Conservation (phyloP, 73 alveolate genomes). For the Halteria grandinella region DNA sequence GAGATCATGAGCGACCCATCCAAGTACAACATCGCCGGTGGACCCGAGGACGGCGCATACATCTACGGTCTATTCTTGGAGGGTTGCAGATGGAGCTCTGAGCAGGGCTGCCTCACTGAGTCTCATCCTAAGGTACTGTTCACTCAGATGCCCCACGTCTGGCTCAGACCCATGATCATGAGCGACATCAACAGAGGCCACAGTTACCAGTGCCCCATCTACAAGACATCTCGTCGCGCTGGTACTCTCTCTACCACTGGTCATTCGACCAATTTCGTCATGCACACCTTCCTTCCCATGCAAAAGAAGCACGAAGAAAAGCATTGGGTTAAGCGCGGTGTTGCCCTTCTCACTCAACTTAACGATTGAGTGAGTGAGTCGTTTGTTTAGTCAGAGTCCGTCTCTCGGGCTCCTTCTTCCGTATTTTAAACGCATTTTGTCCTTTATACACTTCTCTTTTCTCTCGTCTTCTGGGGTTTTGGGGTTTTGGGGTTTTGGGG, state of each 20-base stretch:
- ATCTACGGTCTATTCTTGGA: conserved; percentile 98
- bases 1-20: conserved; percentile 84
- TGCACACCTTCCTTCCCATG: conserved; percentile 92
- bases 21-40: conserved; percentile 85
- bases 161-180: conserved; percentile 89
- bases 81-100: conserved; percentile 99
- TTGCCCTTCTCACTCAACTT: conserved; percentile 96
- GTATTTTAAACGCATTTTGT: too few relatives aligned
- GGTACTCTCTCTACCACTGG: conserved; percentile 97
- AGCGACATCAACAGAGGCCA: conserved; percentile 65
- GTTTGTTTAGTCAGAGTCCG: too few relatives aligned
- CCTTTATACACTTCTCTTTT: too few relatives aligned
- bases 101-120: conserved; percentile 85
- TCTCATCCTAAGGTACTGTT: conserved; percentile 96
- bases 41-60: conserved; percentile 99
- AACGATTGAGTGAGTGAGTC: too few relatives aligned
- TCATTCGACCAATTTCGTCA: conserved; percentile 99
- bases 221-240: conserved; percentile 91
- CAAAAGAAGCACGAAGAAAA: conserved; percentile 88
- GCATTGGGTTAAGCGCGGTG: conserved; percentile 99
- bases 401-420: too few relatives aligned
- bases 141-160: conserved; percentile 89
- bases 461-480: too few relatives aligned
- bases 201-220: conserved; percentile 89
- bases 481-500: too few relatives aligned